phyloP scores from a whole-genome alignment of 1,139 yeast species.

The Spathaspora sp. region DNA sequence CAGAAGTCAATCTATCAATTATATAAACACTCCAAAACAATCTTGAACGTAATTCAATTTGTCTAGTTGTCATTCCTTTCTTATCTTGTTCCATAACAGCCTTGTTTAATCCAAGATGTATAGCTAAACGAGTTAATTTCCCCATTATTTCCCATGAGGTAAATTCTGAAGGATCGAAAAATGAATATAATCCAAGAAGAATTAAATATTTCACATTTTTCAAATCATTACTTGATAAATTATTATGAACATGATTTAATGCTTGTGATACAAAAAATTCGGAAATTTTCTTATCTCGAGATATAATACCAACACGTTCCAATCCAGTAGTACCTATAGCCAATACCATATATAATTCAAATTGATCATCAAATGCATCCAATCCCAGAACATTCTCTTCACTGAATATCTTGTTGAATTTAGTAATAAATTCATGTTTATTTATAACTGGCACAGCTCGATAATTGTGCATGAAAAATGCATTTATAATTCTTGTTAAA shows the following conservation, averaged over 20 bases:
- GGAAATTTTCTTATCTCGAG: constrained; percentile 25
- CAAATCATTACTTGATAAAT: constrained; percentile 32
- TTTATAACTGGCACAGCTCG: constrained; percentile 43
- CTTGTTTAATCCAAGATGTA: constrained; percentile 44
- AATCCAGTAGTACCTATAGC: constrained; percentile 50
- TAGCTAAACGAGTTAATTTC: constrained; percentile 37
- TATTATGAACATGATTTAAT: constrained; percentile 23
- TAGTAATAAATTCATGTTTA: constrained; percentile 31
- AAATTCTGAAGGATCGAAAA: constrained; percentile 42
- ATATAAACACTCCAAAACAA: constrained; percentile 53
- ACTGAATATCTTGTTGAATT: constrained; percentile 18
- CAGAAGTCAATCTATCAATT: constrained; percentile 45
- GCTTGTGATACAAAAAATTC: constrained; percentile 20
- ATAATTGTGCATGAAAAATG: constrained; percentile 44
- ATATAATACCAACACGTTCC: constrained; percentile 31
- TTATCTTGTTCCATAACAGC: constrained; percentile 24
- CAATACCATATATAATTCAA: constrained; percentile 48
- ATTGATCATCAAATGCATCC: constrained; percentile 22
- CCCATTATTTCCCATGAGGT: constrained; percentile 52
- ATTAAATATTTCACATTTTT: constrained; percentile 38
- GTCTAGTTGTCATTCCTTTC: constrained; percentile 25
- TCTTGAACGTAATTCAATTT: constrained; percentile 39
- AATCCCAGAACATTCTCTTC: constrained; percentile 9
- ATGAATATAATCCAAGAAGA: constrained; percentile 45
- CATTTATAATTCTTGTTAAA: constrained; percentile 20